These are phyloP conservation scores for Fistulifera solaris DNA, from an alignment of 108 stramenopile genomes.

Conservation along the genomic window DNA sequence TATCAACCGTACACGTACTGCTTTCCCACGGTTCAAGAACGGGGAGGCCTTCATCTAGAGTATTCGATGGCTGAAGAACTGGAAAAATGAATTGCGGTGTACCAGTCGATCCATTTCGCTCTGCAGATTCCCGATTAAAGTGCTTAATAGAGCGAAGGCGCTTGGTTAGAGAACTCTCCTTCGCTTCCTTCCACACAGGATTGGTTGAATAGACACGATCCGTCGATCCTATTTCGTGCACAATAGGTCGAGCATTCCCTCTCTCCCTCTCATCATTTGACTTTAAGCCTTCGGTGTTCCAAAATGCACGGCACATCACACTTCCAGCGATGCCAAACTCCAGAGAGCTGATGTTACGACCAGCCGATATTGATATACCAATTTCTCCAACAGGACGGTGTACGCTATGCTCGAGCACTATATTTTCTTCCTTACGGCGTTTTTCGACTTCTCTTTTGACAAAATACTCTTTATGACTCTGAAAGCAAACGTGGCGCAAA, in stretches of 20 bases:
- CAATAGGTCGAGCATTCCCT: constrained; percentile 25
- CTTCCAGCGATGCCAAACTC: constrained; percentile 71
- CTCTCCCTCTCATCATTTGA: constrained; percentile 20
- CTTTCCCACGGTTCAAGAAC: constrained; percentile 39
- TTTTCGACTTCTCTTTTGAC: constrained; percentile 49
- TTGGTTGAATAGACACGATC: constrained; percentile 38
- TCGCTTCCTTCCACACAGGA: constrained; percentile 49
- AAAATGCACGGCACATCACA: constrained; percentile 45
- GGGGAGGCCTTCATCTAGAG: background rate
- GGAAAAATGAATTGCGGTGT: constrained; percentile 34
- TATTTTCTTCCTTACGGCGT: constrained; percentile 35
- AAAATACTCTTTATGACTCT: constrained; percentile 37
- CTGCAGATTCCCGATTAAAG: constrained; percentile 18
- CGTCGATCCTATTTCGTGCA: constrained; percentile 53
- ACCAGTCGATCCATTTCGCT: background rate
- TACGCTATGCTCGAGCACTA: constrained; percentile 30
- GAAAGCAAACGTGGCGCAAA: constrained; percentile 14
- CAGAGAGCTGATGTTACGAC: constrained; percentile 49
- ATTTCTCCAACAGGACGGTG: constrained; percentile 59
- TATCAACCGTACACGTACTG: constrained; percentile 52
- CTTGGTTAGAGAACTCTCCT: constrained; percentile 39
- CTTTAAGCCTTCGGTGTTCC: constrained; percentile 43
- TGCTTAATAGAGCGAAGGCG: constrained; percentile 59
- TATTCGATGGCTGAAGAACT: constrained; percentile 40
- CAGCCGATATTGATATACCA: constrained; percentile 33